Evolutionary conservation across 78 protist genomes (phyloP).

Genomic region (Kipferlia bialata): DNA sequence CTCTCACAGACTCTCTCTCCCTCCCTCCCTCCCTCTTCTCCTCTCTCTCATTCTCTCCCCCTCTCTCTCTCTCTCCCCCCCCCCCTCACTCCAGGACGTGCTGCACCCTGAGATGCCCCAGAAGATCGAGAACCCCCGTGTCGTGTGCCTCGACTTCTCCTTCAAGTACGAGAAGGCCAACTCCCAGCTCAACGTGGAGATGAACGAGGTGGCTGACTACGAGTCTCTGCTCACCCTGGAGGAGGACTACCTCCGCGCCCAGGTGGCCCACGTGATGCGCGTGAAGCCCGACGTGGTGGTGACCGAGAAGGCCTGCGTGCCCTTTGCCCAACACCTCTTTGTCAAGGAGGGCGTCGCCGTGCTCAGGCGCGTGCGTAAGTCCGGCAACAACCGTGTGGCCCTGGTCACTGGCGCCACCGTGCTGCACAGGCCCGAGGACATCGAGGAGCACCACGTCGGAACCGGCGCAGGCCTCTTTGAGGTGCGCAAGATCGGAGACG

Average conservation of each 20-base stretch:
- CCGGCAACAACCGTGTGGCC: constrained; percentile 97
- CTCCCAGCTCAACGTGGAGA: constrained; percentile 19
- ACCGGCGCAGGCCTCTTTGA: constrained; percentile 57
- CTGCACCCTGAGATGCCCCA: constrained; percentile 88
- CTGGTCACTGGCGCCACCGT: constrained; percentile 94
- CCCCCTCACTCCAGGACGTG: too few relatives aligned
- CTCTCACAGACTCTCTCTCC: too few relatives aligned
- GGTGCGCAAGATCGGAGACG: constrained; percentile 84
- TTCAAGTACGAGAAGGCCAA: constrained; percentile 97
- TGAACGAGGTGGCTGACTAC: constrained; percentile 10
- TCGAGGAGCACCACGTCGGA: constrained; percentile 85
- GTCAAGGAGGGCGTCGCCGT: constrained; percentile 74
- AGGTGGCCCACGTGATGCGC: constrained; percentile 67
- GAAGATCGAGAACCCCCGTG: constrained; percentile 82
- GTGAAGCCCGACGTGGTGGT: constrained; percentile 92
- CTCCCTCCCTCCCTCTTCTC: too few relatives aligned
- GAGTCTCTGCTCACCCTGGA: constrained; percentile 52
- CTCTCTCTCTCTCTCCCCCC: too few relatives aligned
- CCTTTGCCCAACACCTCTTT: constrained; percentile 81
- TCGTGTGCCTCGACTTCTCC: constrained; percentile 89
- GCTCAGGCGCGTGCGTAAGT: constrained; percentile 85
- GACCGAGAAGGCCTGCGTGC: constrained; percentile 94
- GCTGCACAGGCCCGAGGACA: constrained; percentile 72
- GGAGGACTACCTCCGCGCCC: constrained; percentile 69
- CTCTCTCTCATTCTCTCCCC: too few relatives aligned